A percentile compares a stretch with the other conserved stretches of the same genome.
Conservation (phyloP, 257 asterid genomes). For the Penstemon davidsonii region DNA sequence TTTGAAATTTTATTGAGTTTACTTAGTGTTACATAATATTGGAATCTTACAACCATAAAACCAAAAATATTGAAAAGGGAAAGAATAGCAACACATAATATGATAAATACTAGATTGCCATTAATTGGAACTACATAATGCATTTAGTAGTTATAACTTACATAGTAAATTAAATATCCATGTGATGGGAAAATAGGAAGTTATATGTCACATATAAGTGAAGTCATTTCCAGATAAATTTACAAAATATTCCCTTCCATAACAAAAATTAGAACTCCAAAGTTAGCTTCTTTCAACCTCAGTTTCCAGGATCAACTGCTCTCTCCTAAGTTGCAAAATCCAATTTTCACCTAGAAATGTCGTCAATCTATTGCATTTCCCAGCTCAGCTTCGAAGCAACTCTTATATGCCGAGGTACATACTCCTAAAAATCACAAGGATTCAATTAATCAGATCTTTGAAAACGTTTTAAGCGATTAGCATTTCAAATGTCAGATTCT, state of each 20-base stretch:
- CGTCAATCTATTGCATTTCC: slow-evolving; percentile 55
- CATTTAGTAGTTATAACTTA: slow-evolving; percentile 45
- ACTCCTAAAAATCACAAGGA: slow-evolving; percentile 37
- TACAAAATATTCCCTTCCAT: slow-evolving; percentile 52
- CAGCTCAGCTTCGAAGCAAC: slow-evolving; percentile 60
- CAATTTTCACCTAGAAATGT: slow-evolving; percentile 51
- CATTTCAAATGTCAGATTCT: not conserved
- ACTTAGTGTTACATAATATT: too few species aligned
- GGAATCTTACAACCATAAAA: too few species aligned
- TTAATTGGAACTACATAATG: slow-evolving; percentile 36
- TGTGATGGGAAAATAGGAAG: slow-evolving; percentile 32
- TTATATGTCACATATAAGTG: slow-evolving; percentile 22
- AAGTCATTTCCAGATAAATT: slow-evolving; percentile 39
- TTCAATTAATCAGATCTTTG: not conserved
- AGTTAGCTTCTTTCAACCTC: slow-evolving; percentile 46
- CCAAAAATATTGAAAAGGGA: not conserved
- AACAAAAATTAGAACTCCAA: slow-evolving; percentile 35
- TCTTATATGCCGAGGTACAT: slow-evolving; percentile 56
- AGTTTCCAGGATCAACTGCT: slow-evolving; percentile 29
- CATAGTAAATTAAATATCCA: slow-evolving; percentile 28
- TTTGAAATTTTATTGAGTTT: too few species aligned
- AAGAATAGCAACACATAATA: not conserved
- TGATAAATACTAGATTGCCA: slow-evolving; percentile 14
- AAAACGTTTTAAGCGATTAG: not conserved
- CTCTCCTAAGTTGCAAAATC: slow-evolving; percentile 29